Evolutionary conservation across 1,284 basidiomycete genomes (phyloP).

Genomic region (Somion occarium): DNA sequence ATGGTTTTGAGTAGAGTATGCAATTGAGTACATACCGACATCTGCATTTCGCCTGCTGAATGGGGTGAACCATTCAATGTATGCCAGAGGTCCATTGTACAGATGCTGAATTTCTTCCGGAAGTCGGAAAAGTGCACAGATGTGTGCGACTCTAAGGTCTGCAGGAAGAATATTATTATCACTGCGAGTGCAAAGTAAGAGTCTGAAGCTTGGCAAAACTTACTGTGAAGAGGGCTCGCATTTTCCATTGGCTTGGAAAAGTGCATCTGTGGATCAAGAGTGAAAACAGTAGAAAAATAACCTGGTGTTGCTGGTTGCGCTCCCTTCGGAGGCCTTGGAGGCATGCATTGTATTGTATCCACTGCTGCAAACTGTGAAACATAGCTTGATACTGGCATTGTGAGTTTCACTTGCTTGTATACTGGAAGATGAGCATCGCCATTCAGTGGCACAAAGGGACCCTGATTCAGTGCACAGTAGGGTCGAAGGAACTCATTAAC

Average conservation of each 20-base stretch:
- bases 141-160: constrained; percentile 16
- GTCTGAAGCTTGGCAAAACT: neutral
- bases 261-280: neutral
- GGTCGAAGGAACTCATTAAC: too few relatives aligned
- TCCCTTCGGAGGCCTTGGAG: neutral
- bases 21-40: constrained; percentile 14
- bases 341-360: neutral
- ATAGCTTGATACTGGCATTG: neutral
- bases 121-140: constrained; percentile 13
- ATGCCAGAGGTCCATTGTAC: constrained; percentile 13
- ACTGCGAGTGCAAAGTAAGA: constrained; percentile 1
- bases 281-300: neutral
- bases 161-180: neutral
- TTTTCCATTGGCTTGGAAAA: neutral
- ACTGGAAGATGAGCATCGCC: neutral
- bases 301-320: neutral
- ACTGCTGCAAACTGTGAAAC: neutral
- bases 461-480: too few relatives aligned
- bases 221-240: neutral
- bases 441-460: neutral
- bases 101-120: constrained; percentile 5
- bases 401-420: neutral
- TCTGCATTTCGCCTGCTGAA: constrained; percentile 8
- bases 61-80: constrained; percentile 24
- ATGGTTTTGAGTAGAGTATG: constrained; percentile 12